Percentiles rank a stretch among this genome's conserved stretches.
phyloP scores from a whole-genome alignment of 768 basidiomycete genomes.

The Plicaturopsis crispa region DNA sequence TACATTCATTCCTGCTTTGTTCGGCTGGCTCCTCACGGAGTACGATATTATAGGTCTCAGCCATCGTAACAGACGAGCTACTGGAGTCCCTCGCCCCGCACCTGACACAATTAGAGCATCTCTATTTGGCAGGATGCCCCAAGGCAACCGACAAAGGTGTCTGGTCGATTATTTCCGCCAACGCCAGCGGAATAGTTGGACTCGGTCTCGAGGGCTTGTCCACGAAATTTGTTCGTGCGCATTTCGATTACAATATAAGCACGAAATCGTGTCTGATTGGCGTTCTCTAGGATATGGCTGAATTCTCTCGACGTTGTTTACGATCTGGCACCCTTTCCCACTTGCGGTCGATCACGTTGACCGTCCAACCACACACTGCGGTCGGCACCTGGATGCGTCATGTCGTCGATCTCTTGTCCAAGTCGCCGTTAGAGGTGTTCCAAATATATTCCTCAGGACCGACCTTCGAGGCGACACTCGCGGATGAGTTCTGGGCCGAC shows the following conservation, averaged over 20 bases:
- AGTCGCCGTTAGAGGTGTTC: conserved; percentile 47
- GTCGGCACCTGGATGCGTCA: conserved; percentile 37
- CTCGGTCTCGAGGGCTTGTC: conserved; percentile 61
- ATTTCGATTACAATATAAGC: too few species aligned
- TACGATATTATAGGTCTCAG: conserved; percentile 37
- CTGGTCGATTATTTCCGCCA: conserved; percentile 38
- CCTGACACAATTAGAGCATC: conserved; percentile 42
- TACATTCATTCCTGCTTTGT: conserved; percentile 19
- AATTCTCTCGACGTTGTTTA: conserved; percentile 33
- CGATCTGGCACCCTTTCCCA: conserved; percentile 27
- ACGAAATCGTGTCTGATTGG: not conserved
- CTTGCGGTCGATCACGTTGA: conserved; percentile 53
- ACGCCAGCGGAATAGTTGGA: conserved; percentile 35
- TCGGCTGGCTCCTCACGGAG: not conserved
- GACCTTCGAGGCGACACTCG: conserved; percentile 29
- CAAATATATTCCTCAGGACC: conserved; percentile 52
- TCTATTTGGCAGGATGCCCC: conserved; percentile 61
- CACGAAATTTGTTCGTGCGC: conserved; percentile 46
- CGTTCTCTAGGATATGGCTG: conserved; percentile 40
- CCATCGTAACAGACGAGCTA: conserved; percentile 48
- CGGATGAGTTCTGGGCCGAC: conserved; percentile 41
- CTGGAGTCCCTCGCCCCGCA: conserved; percentile 42
- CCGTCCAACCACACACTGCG: conserved; percentile 29
- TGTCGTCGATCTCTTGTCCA: conserved; percentile 33
- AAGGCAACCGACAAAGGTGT: conserved; percentile 61